phyloP scores from a whole-genome alignment of 2,329 filamentous ascomycete species.

The Penicillium palitans region DNA sequence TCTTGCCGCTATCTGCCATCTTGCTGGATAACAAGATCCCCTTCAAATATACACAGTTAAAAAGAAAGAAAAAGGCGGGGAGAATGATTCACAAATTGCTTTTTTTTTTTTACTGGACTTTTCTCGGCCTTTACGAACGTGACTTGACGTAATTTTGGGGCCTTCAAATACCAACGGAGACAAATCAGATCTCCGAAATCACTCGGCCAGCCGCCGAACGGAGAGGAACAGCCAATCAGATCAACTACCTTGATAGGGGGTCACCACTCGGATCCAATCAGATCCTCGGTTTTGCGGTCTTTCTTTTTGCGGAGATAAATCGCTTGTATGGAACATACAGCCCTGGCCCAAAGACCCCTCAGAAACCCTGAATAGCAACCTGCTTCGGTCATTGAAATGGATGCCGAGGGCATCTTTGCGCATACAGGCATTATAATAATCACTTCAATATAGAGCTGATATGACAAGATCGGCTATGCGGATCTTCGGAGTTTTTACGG shows the following conservation, averaged over 20 bases:
- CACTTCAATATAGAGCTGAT: neutral
- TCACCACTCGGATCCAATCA: constrained; percentile 29
- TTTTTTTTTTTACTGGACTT: constrained; percentile 18
- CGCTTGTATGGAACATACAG: constrained; percentile 20
- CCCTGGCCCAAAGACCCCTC: neutral
- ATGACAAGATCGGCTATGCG: constrained; percentile 2
- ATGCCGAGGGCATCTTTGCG: constrained; percentile 5
- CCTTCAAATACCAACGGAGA: constrained; percentile 30
- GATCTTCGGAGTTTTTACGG: constrained; percentile 26
- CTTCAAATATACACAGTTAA: constrained; percentile 3
- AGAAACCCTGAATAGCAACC: neutral
- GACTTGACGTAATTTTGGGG: constrained; percentile 27
- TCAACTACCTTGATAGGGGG: neutral
- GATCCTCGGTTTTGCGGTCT: constrained; percentile 29
- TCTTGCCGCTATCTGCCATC: constrained; percentile 39
- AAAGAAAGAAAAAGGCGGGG: constrained; percentile 11
- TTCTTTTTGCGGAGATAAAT: constrained; percentile 6
- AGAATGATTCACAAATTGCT: constrained; percentile 5
- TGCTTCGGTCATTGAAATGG: constrained; percentile 13
- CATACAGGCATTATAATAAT: neutral
- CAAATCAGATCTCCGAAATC: constrained; percentile 38
- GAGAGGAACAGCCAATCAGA: constrained; percentile 4
- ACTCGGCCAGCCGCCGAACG: constrained; percentile 21
- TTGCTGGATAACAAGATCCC: constrained; percentile 26
- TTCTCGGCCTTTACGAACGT: constrained; percentile 7